Conservation (phyloP, 108 stramenopile genomes). For the Fistulifera pelliculosa region DNA sequence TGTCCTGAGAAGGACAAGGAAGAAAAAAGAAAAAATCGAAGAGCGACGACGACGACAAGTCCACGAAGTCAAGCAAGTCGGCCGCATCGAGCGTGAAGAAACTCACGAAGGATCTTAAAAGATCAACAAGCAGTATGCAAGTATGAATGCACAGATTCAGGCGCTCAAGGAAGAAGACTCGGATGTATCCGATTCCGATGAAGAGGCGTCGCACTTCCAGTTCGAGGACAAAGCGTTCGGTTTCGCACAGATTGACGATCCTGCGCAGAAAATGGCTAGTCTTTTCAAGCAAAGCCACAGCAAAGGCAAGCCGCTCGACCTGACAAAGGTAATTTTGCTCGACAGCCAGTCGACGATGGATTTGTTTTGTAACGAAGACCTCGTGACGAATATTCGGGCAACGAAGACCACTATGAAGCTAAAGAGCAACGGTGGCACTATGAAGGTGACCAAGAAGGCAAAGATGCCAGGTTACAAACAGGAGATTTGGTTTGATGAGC, state of each 20-base stretch:
- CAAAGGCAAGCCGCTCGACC: background rate
- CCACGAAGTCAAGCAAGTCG: background rate
- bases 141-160: background rate
- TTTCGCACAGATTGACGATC: background rate
- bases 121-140: background rate
- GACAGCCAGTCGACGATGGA: constrained; percentile 29
- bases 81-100: background rate
- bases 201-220: constrained; percentile 11
- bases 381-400: constrained; percentile 24
- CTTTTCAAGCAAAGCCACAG: background rate
- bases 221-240: background rate
- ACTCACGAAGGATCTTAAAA: background rate
- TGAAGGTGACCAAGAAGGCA: constrained; percentile 11
- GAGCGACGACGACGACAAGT: background rate
- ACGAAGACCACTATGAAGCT: constrained; percentile 5
- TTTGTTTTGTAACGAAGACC: constrained; percentile 14
- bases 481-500: constrained; percentile 12
- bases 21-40: constrained; percentile 2
- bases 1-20: background rate
- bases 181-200: background rate
- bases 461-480: constrained; percentile 18
- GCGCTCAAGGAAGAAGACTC: background rate
- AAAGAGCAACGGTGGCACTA: constrained; percentile 20
- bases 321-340: constrained; percentile 12
- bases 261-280: background rate